Conservation (phyloP, 2,329 filamentous ascomycete genomes). For the Seiridium cupressi region DNA sequence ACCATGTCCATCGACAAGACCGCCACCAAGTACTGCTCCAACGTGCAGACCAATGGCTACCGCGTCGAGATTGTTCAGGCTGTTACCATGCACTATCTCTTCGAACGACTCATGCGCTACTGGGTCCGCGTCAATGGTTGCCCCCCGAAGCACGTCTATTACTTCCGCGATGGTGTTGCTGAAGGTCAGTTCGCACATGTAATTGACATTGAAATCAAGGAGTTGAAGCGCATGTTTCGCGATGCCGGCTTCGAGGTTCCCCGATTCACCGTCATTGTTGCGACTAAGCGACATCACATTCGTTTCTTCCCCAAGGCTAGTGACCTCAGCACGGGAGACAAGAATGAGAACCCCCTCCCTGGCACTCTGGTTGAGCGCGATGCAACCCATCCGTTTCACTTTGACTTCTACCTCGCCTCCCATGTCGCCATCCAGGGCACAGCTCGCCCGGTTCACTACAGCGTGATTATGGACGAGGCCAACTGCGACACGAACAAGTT, state of each 20-base stretch:
- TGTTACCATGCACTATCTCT: constrained; percentile 63
- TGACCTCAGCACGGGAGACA: constrained; percentile 54
- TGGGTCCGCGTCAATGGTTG: constrained; percentile 62
- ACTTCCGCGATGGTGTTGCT: constrained; percentile 89
- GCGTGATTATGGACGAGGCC: constrained; percentile 82
- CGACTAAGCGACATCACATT: constrained; percentile 91
- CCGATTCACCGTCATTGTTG: constrained; percentile 82
- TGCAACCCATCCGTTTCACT: constrained; percentile 87
- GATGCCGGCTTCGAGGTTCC: constrained; percentile 38
- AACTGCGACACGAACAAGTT: constrained; percentile 65
- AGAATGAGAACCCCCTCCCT: constrained; percentile 78
- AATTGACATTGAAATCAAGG: constrained; percentile 70
- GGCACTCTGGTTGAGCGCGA: constrained; percentile 87
- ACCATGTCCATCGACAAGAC: constrained; percentile 75
- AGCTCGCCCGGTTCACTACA: constrained; percentile 87
- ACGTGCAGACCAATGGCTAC: constrained; percentile 79
- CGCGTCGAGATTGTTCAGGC: constrained; percentile 76
- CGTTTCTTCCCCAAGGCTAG: constrained; percentile 77
- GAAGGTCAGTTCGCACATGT: constrained; percentile 84
- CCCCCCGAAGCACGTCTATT: constrained; percentile 75
- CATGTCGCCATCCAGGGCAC: constrained; percentile 87
- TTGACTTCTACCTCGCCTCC: constrained; percentile 73
- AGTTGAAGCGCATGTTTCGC: constrained; percentile 63
- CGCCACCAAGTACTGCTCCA: constrained; percentile 73
- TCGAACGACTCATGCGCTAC: constrained; percentile 59